Base-by-base conservation (phyloP, 768 basidiomycete genomes). In the Tephrocybe sp. region DNA sequence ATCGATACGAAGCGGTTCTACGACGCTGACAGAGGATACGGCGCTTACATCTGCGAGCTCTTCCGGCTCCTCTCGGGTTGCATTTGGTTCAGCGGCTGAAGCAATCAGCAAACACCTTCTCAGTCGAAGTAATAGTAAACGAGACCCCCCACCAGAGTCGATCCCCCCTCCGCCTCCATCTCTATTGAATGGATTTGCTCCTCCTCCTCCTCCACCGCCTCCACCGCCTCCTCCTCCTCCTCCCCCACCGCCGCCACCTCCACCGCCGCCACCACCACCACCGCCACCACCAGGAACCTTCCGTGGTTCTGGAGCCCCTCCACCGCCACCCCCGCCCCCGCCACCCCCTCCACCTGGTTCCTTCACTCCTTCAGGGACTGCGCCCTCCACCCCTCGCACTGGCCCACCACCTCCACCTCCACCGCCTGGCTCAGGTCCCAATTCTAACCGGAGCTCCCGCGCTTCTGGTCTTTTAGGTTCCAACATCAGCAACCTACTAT, bases 61-160 rank as follows among this genome's bases (percentile, higher is more conserved):
- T 34, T 68, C 70, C 25, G 63, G 61, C 12, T 77, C 73, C 43
- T 52, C 62, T 39, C 69, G 68, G 20, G 62, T 63, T 49, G 59
- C 68, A 47, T 68, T 76, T 33, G 80, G 74, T 18, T 74, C 81
- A 1, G 73, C 86, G 44, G 76, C 81, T 21, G 88, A 89, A 47
- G 79, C 85, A 64, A 73, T 89, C 39, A 75, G 72, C 37, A 79
- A 79, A 60, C 85, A 82, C 55, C 65, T 88, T 18, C 68, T 80
- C 12, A 64, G 75, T 6, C 74, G 76, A 65, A 79, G 79, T 20
- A 71, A 77, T 50, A 79, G 79, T 20, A 71, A 77, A 51, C 62
- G 65, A 10, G 62, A 73, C 25, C 70, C 73, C 28, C 63, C 72
- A 23, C 60, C 69, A 12, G 69, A 75, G 33, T 62, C 65, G 26